A percentile compares a stretch with the other conserved stretches of the same genome.
Conservation (phyloP, 1,139 yeast species). For the Zygoascus hellenicus region DNA sequence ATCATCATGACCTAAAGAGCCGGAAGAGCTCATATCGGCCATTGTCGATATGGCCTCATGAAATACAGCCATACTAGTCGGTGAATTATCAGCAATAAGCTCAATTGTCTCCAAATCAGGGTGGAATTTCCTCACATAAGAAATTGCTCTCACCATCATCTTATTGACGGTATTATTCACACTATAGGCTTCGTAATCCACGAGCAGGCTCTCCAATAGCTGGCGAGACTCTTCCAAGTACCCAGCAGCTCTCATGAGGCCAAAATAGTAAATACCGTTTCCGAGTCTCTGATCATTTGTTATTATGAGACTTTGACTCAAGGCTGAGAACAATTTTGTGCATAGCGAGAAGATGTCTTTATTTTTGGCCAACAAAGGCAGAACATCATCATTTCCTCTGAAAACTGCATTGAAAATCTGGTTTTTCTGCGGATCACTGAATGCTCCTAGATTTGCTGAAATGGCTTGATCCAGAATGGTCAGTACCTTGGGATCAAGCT, state of each 20-base stretch:
- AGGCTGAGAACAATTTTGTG: conserved; percentile 2
- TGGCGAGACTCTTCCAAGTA: conserved; percentile 6
- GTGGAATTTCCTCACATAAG: neutral
- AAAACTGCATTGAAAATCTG: conserved; percentile 3
- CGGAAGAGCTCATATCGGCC: conserved; percentile 3
- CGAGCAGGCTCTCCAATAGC: conserved; percentile 2
- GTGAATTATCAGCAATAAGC: conserved; percentile 5
- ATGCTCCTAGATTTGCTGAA: neutral
- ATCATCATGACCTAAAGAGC: neutral
- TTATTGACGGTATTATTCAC: conserved; percentile 3
- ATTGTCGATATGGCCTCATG: conserved; percentile 2
- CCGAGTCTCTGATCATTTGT: conserved; percentile 4
- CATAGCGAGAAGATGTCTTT: neutral
- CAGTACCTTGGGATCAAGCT: neutral
- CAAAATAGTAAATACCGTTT: conserved; percentile 7
- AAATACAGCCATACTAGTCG: conserved; percentile 7
- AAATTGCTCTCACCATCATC: conserved; percentile 3
- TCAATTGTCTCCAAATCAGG: conserved; percentile 7
- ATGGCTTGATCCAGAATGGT: conserved; percentile 5
- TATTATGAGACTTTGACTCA: conserved; percentile 1
- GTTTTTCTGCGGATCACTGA: conserved; percentile 2
- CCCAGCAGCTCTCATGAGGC: conserved; percentile 7
- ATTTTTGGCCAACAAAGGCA: conserved; percentile 1
- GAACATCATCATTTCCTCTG: neutral
- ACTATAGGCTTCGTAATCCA: conserved; percentile 4